These are phyloP conservation scores for Naegleria lovaniensis DNA, from an alignment of 208 protist genomes.

Conservation along the genomic window DNA sequence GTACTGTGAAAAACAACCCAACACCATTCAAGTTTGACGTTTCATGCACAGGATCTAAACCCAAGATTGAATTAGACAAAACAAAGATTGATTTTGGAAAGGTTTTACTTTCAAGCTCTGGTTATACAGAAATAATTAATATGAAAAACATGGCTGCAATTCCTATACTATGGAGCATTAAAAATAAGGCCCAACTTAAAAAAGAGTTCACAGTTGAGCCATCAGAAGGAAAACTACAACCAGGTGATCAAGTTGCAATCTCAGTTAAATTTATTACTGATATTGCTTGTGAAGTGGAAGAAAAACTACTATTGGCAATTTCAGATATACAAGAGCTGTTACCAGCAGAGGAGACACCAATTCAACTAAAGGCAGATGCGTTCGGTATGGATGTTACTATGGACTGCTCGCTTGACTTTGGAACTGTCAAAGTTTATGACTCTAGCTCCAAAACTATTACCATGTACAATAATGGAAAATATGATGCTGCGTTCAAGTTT, in stretches of 20 bases:
- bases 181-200: conserved; percentile 56
- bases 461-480: conserved; percentile 83
- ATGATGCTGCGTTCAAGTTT: conserved; percentile 79
- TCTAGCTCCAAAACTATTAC: conserved; percentile 55
- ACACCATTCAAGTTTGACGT: conserved; percentile 72
- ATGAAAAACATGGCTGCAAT: conserved; percentile 61
- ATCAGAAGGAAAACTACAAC: conserved; percentile 60
- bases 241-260: conserved; percentile 44
- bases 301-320: conserved; percentile 56
- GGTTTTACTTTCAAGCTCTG: conserved; percentile 56
- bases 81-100: conserved; percentile 65
- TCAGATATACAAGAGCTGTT: conserved; percentile 47
- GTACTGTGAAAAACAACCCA: conserved; percentile 79
- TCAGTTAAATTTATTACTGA: conserved; percentile 52
- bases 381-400: conserved; percentile 82
- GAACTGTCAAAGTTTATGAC: conserved; percentile 61
- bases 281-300: conserved; percentile 62
- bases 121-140: conserved; percentile 51
- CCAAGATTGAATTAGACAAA: conserved; percentile 52
- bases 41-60: conserved; percentile 66
- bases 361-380: conserved; percentile 74
- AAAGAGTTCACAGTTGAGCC: conserved; percentile 61
- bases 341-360: conserved; percentile 60
- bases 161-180: conserved; percentile 64
- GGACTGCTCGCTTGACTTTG: conserved; percentile 76